Evolutionary conservation across 192 early-diverging fungal species (phyloP).

Genomic region (Podila epicladia): DNA sequence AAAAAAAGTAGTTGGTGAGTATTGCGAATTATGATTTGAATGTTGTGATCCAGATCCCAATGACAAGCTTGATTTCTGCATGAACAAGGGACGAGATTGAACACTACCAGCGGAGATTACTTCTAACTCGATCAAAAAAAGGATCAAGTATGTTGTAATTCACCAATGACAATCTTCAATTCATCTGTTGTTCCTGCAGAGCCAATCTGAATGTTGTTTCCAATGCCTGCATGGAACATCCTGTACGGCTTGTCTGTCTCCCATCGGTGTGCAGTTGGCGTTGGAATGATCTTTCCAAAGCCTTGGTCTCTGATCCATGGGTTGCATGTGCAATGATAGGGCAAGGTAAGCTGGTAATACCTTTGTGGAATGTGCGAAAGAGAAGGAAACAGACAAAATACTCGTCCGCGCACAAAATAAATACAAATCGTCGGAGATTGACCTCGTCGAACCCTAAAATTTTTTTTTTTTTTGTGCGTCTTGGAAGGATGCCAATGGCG

Average conservation of each 20-base stretch:
- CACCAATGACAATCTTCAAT: not conserved
- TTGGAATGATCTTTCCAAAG: too few species aligned
- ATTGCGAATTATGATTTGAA: not conserved
- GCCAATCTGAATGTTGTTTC: not conserved
- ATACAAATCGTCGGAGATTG: conserved; percentile 1
- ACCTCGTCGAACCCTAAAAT: too few species aligned
- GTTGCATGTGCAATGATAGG: not conserved
- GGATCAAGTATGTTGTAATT: not conserved
- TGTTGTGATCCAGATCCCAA: not conserved
- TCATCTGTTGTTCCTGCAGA: not conserved
- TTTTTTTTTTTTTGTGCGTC: too few species aligned
- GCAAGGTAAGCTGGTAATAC: not conserved
- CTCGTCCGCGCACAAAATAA: not conserved
- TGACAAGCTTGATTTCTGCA: not conserved
- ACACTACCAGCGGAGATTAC: not conserved
- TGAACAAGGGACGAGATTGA: not conserved
- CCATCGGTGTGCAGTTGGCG: too few species aligned
- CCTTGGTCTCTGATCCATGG: not conserved
- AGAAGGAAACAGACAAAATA: conserved; percentile 5
- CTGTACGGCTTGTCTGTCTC: too few species aligned
- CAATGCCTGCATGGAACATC: too few species aligned
- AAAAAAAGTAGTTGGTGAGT: not conserved
- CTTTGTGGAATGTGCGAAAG: conserved; percentile 11
- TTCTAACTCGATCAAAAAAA: not conserved
- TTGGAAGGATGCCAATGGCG: too few species aligned